A percentile compares a stretch with the other conserved stretches of the same genome.
Evolutionary conservation across 805 yeast genomes (phyloP).

Genomic region (Cephaloascus fragrans): DNA sequence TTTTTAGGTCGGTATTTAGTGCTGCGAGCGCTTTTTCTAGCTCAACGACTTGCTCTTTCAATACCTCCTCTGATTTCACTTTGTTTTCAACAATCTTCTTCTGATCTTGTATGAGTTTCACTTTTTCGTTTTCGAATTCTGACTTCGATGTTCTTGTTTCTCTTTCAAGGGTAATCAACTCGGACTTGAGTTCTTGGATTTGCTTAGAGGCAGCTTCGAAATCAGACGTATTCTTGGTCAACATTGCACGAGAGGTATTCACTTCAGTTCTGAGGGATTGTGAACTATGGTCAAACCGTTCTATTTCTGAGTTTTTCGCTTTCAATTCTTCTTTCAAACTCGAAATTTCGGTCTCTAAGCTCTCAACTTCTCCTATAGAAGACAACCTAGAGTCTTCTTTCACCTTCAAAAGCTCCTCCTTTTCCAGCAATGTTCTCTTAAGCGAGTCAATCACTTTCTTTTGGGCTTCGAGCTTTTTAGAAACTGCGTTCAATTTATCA

Average conservation of each 20-base stretch:
- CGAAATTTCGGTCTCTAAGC: background rate
- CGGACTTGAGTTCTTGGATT: background rate
- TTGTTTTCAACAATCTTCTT: too few relatives aligned
- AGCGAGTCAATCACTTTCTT: background rate
- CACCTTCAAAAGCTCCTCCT: background rate
- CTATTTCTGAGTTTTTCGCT: background rate
- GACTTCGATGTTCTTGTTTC: too few relatives aligned
- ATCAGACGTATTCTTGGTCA: background rate
- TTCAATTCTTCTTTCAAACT: background rate
- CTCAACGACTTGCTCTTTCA: too few relatives aligned
- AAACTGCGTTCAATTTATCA: background rate
- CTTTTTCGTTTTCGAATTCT: too few relatives aligned
- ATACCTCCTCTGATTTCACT: too few relatives aligned
- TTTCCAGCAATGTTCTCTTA: background rate
- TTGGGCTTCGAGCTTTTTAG: background rate
- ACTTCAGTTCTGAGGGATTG: background rate
- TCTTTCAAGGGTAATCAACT: too few relatives aligned
- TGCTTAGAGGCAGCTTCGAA: slow-evolving; percentile 3
- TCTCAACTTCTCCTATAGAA: background rate
- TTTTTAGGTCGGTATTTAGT: too few relatives aligned
- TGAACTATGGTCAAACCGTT: slow-evolving; percentile 2
- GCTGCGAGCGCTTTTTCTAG: too few relatives aligned
- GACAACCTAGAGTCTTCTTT: background rate
- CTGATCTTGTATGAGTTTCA: too few relatives aligned
- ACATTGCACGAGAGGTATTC: background rate